These are phyloP conservation scores for Amauroascus niger DNA, from an alignment of 2,329 filamentous ascomycete genomes.

Conservation along the genomic window DNA sequence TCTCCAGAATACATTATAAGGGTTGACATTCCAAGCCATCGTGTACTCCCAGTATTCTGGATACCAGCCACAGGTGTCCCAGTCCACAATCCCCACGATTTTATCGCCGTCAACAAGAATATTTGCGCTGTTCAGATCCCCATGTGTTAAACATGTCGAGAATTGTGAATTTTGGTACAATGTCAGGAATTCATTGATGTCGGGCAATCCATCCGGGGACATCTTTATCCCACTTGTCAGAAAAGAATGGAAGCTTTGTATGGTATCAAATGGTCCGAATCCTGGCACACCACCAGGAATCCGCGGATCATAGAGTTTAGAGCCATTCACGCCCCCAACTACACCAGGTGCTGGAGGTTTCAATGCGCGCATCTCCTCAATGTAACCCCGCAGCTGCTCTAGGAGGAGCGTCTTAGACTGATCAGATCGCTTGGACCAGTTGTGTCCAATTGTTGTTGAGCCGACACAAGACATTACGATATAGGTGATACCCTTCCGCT, in stretches of 20 bases:
- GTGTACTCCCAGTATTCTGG: conserved; percentile 40
- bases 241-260: conserved; percentile 8
- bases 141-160: conserved; percentile 11
- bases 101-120: conserved; percentile 25
- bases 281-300: conserved; percentile 11
- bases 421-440: conserved; percentile 16
- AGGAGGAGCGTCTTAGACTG: conserved; percentile 10
- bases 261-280: conserved; percentile 9
- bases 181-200: not conserved
- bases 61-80: conserved; percentile 39
- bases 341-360: conserved; percentile 9
- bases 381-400: conserved; percentile 13
- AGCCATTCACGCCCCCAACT: conserved; percentile 16
- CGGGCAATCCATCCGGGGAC: conserved; percentile 6
- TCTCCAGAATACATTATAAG: conserved; percentile 24
- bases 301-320: conserved; percentile 24
- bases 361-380: conserved; percentile 16
- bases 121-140: conserved; percentile 19
- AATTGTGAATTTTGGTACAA: conserved; percentile 3
- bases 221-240: not conserved
- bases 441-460: conserved; percentile 22
- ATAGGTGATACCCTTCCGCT: conserved; percentile 32
- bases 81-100: conserved; percentile 40
- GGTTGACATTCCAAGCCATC: conserved; percentile 28
- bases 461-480: conserved; percentile 40